Evolutionary conservation across 1,139 yeast genomes (phyloP), one percentile per base, ranked within the genome.

Genomic region (Zygosaccharomyces sapae): DNA sequence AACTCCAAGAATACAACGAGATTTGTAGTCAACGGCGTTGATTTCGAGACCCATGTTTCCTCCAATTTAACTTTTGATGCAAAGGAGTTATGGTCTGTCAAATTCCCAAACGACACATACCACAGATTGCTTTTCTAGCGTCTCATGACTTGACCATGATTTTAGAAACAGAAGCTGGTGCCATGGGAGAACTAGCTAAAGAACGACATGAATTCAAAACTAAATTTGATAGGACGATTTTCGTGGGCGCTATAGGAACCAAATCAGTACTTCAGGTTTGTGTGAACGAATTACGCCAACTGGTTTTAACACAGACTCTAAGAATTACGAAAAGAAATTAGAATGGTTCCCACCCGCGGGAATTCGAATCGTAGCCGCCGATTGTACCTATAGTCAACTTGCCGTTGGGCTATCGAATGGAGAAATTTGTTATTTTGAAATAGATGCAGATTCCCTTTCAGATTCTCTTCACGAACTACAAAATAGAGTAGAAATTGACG

Each of bases 271-370:
- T 84, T 3, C 98, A 92, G 62, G 74, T 90, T 1, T 85, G 86
- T 61, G 59, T 80, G 0, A 75, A 79, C 53, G 96, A 94, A n/a
- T 71, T 92, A 25, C 72, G 83, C 16, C 90, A 86, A 56, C 71
- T 89, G 2, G 65, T 70, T 70, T 71, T 25, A 59, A 62, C 20
- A 52, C 55, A 1, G 56, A 62, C 10, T 35, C 54, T 1, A 42
- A 45, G 19, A 55, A 45, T 2, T 55, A 51, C 29, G 34, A 44
- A 3, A 36, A 44, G 24, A 54, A 55, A 22, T 72, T 79, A 5
- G 86, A 86, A 54, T 92, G 98, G 98, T 73, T 69, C 36, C 88
- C 96, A 1, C 95, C 96, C 0, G 83, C 83, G 0, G 95, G 95
- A 5, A 79, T 84, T 12, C 71, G 76, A 27, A 75, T 92, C 35